Evolutionary conservation across 179 eudicot genomes (phyloP), one percentile per base, ranked within the genome.

Genomic region (Beta lomatogona): DNA sequence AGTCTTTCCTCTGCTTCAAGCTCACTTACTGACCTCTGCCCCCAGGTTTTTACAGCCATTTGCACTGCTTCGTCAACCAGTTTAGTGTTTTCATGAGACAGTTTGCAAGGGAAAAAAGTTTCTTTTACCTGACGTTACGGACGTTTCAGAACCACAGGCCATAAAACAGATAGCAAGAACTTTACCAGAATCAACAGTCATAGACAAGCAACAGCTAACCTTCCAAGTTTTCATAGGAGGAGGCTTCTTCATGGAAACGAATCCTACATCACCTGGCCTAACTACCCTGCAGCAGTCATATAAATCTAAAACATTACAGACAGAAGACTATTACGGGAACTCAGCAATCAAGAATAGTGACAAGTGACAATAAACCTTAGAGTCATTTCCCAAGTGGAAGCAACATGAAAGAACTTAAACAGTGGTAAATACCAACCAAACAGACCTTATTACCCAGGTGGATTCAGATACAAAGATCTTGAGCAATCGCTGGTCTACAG

Each of bases 1-100:
- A 96, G 88, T 65, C 97, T 83, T 78, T 96, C 99, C 85, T 96
- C 99, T 58, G 97, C 98, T 86, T 96, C 99, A 80, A 96, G 97
- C 85, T 94, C 99, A 84, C 91, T 85, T 84, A 94, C 85, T 57
- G 97, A 94, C 83, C 87, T 89, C 78, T 88, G 91, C 48, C 99
- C 99, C 99, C 99, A 94, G 72, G 93, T 83, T 86, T 88, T 84
- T 46, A 84, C 90, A 69, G 99, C 98, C 75, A 96, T 80, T 69
- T 93, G 86, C 57, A 94, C 98, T 77, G 97, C 97, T 83, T 91
- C 97, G 83, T 93, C 99, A 67, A 90, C 90, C 84, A 92, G 82
- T 67, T 84, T 88, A 55, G 84, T 72, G 54, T 79, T 93, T 81
- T 90, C 90, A 79, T 83, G 86, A 60, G 98, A 90, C 8, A 96